Conservation (phyloP, 2,329 filamentous ascomycete genomes). For the Botrytis pseudocinerea region DNA sequence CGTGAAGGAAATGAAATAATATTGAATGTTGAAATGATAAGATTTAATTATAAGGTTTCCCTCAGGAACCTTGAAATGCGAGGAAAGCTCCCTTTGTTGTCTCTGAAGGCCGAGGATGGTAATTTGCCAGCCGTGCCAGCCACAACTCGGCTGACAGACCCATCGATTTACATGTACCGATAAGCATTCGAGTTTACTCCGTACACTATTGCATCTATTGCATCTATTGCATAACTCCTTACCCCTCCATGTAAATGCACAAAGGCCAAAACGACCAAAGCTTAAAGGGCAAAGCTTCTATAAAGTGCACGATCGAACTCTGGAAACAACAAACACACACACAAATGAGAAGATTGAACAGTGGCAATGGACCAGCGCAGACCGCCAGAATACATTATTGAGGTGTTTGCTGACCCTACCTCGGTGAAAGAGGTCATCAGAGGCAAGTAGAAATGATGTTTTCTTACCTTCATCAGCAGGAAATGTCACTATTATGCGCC, state of each 20-base stretch:
- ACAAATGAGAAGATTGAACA: constrained; percentile 20
- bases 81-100: constrained; percentile 23
- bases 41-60: not conserved
- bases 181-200: constrained; percentile 16
- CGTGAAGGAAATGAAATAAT: constrained; percentile 6
- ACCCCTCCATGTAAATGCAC: constrained; percentile 25
- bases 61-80: not conserved
- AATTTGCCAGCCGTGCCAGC: constrained; percentile 15
- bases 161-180: constrained; percentile 8
- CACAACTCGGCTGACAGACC: constrained; percentile 19
- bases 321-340: constrained; percentile 16
- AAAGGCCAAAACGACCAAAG: constrained; percentile 21
- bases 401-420: constrained; percentile 87
- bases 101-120: constrained; percentile 12
- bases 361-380: constrained; percentile 59
- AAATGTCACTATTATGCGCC: constrained; percentile 4
- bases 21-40: constrained; percentile 13
- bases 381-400: constrained; percentile 87
- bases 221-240: constrained; percentile 21
- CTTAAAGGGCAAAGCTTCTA: constrained; percentile 4
- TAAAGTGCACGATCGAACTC: constrained; percentile 9
- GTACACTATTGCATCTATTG: constrained; percentile 1
- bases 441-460: constrained; percentile 53
- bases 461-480: constrained; percentile 6
- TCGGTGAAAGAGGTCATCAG: constrained; percentile 92